Evolutionary conservation across 768 basidiomycete species (phyloP).

Genomic region (Amanita pallidorosea): DNA sequence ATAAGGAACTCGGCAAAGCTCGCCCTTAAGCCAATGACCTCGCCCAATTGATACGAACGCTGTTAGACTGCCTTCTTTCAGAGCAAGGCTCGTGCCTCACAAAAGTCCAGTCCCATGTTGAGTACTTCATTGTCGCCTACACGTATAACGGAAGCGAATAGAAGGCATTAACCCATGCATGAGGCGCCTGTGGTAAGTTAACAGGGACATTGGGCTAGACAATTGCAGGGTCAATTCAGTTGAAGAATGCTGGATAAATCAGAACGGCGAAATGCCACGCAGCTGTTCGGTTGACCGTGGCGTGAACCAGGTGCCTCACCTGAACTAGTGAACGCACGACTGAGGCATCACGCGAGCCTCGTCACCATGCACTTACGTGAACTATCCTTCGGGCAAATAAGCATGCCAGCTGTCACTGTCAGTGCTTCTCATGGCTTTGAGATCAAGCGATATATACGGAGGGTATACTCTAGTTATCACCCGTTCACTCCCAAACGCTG

Average conservation of each 20-base stretch:
- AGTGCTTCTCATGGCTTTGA: not conserved
- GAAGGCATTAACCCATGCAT: not conserved
- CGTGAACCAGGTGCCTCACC: not conserved
- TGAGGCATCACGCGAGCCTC: no score
- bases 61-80: no score
- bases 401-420: not conserved
- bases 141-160: not conserved
- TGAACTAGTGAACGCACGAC: not conserved
- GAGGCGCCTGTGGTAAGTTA: not conserved
- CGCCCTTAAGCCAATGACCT: not conserved
- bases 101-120: no score
- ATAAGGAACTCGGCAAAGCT: not conserved
- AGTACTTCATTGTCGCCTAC: no score
- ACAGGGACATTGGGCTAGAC: not conserved
- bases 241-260: not conserved
- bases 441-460: slow-evolving; percentile 6
- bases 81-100: no score
- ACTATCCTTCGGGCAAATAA: slow-evolving; percentile 1
- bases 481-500: slow-evolving; percentile 44
- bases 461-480: slow-evolving; percentile 8
- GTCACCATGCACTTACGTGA: not conserved
- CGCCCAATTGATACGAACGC: not conserved
- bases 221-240: not conserved
- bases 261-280: not conserved
- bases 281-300: not conserved